phyloP scores from a whole-genome alignment of 2,329 filamentous ascomycete species.

The Fusarium beomiforme region DNA sequence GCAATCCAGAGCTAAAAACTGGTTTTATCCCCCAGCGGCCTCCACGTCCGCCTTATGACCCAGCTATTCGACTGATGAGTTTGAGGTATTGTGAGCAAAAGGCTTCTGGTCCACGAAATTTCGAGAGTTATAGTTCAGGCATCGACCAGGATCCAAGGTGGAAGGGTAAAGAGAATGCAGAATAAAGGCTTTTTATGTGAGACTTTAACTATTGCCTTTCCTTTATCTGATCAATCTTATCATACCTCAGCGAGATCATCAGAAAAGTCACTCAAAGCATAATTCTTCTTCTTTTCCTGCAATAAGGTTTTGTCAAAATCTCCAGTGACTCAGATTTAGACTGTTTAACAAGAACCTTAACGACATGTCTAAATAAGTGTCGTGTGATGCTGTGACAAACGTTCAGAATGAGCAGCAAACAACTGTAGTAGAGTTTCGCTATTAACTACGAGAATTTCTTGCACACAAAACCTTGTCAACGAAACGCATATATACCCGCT shows the following conservation, averaged over 20 bases:
- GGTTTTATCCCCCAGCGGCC: not conserved
- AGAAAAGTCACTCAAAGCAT: not conserved
- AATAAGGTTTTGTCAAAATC: not conserved
- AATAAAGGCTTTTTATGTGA: not conserved
- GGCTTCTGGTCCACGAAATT: not conserved
- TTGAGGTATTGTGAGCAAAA: not conserved
- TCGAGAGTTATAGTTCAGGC: not conserved
- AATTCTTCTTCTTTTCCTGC: not conserved
- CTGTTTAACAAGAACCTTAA: not conserved
- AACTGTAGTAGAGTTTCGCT: not conserved
- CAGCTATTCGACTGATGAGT: not conserved
- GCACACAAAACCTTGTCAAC: not conserved
- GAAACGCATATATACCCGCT: not conserved
- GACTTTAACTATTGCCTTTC: not conserved
- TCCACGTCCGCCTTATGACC: too few relatives aligned
- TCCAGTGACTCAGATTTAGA: not conserved
- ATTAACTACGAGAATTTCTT: not conserved
- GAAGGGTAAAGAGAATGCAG: not conserved
- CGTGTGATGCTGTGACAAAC: conserved; percentile 11
- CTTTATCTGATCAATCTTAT: too few relatives aligned
- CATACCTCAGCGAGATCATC: too few relatives aligned
- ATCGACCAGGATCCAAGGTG: not conserved
- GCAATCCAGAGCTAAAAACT: not conserved
- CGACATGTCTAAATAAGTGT: not conserved
- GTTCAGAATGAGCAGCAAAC: not conserved